These are phyloP conservation scores for Brassica napus DNA, from an alignment of 345 rosid species.

Conservation along the genomic window Da-Ae NC_063444.1:44561501-44562000, in stretches of 20 bases:
- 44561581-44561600: too few relatives aligned
- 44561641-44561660: background rate
- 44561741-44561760: background rate
- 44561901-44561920: too few relatives aligned
- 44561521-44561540: too few relatives aligned
- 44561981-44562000: too few relatives aligned
- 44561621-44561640: background rate
- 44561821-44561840: background rate
- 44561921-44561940: too few relatives aligned
- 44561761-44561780: background rate
- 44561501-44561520: too few relatives aligned
- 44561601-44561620: background rate
- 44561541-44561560: too few relatives aligned
- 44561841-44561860: background rate
- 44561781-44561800: background rate
- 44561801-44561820: background rate
- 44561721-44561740: too few relatives aligned
- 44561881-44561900: background rate
- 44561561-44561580: background rate
- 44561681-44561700: too few relatives aligned
- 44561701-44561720: background rate
- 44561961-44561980: too few relatives aligned
- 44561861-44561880: background rate
- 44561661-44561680: background rate
- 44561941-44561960: too few relatives aligned